phyloP scores from a whole-genome alignment of 2,329 filamentous ascomycete genomes.

The Graphilbum sp. region DNA sequence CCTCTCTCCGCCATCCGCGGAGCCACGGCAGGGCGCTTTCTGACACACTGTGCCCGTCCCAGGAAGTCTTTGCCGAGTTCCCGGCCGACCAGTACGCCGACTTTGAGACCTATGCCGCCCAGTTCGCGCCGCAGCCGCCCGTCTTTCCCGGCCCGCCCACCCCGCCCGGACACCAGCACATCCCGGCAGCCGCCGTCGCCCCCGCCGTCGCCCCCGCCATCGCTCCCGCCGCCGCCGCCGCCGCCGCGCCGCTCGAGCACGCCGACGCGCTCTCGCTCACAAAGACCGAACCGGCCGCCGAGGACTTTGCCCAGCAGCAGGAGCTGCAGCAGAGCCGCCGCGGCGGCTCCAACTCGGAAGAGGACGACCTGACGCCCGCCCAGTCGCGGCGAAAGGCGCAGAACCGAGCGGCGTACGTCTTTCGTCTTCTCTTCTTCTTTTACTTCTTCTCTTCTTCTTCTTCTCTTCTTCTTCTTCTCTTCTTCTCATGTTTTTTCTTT shows the following conservation, averaged over 20 bases:
- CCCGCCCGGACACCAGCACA: slow-evolving; percentile 27
- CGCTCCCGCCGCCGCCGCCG: not conserved
- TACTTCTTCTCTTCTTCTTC: too few relatives aligned
- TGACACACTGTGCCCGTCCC: too few relatives aligned
- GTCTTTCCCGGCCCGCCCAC: slow-evolving; percentile 32
- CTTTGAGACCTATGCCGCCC: slow-evolving; percentile 27
- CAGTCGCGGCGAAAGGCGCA: slow-evolving; percentile 44
- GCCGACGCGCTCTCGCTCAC: not conserved
- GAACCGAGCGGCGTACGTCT: slow-evolving; percentile 43
- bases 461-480: not conserved
- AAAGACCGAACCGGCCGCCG: not conserved
- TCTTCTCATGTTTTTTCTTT: not conserved
- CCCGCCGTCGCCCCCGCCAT: not conserved
- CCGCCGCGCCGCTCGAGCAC: not conserved
- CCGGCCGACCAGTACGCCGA: slow-evolving; percentile 29
- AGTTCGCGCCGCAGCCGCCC: slow-evolving; percentile 20
- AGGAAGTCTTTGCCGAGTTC: slow-evolving; percentile 35
- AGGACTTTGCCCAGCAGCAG: slow-evolving; percentile 9
- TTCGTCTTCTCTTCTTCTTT: too few relatives aligned
- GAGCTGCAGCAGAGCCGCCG: slow-evolving; percentile 15
- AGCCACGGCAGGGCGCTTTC: too few relatives aligned
- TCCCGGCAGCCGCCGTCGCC: not conserved
- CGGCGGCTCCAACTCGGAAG: slow-evolving; percentile 36
- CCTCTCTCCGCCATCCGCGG: too few relatives aligned
- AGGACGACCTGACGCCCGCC: slow-evolving; percentile 37